These are phyloP conservation scores for Chloris gayana DNA, from an alignment of 176 grass and related monocot species.

Conservation along the genomic window DNA sequence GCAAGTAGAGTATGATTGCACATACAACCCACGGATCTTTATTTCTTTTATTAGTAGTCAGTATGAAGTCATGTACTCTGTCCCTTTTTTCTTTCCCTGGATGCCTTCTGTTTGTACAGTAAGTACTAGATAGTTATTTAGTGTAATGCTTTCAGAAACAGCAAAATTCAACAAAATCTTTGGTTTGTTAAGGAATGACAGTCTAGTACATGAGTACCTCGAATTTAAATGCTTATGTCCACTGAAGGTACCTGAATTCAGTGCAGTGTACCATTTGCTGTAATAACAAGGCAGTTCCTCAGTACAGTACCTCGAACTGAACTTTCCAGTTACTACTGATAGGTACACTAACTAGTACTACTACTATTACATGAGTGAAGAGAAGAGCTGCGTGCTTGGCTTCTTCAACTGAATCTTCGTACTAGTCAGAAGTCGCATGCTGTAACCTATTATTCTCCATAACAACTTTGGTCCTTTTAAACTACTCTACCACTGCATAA, in stretches of 20 bases:
- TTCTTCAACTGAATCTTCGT: slow-evolving; percentile 10
- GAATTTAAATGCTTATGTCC: slow-evolving; percentile 27
- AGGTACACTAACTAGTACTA: not conserved
- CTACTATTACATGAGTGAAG: not conserved
- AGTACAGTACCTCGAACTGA: slow-evolving; percentile 28
- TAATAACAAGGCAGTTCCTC: slow-evolving; percentile 29
- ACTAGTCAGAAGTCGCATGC: not conserved
- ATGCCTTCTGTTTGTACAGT: slow-evolving; percentile 26
- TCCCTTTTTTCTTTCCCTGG: slow-evolving; percentile 31
- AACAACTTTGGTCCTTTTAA: too few species aligned
- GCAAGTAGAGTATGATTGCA: slow-evolving; percentile 42
- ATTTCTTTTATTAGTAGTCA: slow-evolving; percentile 43
- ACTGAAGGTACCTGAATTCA: slow-evolving; percentile 27
- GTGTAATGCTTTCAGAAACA: not conserved
- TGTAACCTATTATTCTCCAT: slow-evolving; percentile 21
- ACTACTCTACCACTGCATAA: slow-evolving; percentile 14
- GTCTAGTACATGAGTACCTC: slow-evolving; percentile 20
- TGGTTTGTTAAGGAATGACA: slow-evolving; percentile 2
- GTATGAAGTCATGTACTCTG: slow-evolving; percentile 46
- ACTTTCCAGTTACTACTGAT: slow-evolving; percentile 29
- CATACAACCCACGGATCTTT: slow-evolving; percentile 31
- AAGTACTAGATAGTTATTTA: not conserved
- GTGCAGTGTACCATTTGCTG: slow-evolving; percentile 38
- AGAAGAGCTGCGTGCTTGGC: slow-evolving; percentile 6
- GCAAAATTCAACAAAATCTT: not conserved